These are phyloP conservation scores for Vicia villosa DNA, from an alignment of 306 rosid species.

Conservation along the genomic window DNA sequence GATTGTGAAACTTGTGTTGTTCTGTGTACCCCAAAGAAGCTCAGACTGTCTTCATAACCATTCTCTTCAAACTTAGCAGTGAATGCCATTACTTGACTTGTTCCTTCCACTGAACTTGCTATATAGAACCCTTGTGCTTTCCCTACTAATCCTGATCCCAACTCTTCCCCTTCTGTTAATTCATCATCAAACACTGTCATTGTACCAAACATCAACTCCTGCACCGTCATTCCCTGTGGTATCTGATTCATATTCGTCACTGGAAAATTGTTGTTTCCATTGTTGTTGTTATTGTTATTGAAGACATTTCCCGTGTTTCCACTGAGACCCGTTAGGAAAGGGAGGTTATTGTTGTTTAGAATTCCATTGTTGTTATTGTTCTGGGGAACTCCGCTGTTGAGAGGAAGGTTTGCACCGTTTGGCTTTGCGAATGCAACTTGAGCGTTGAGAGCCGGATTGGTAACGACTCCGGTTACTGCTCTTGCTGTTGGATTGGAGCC, in stretches of 20 bases:
- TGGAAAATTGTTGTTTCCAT: slow-evolving; percentile 47
- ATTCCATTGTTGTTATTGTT: slow-evolving; percentile 69
- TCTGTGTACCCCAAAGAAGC: slow-evolving; percentile 76
- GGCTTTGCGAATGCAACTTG: slow-evolving; percentile 91
- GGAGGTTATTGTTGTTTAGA: slow-evolving; percentile 76
- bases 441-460: slow-evolving; percentile 75
- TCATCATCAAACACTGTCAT: slow-evolving; percentile 81
- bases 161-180: slow-evolving; percentile 71
- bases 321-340: slow-evolving; percentile 81
- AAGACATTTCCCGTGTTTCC: slow-evolving; percentile 55
- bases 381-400: slow-evolving; percentile 61
- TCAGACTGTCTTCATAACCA: slow-evolving; percentile 64
- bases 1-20: slow-evolving; percentile 68
- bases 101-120: slow-evolving; percentile 75
- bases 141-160: slow-evolving; percentile 75
- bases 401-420: slow-evolving; percentile 71
- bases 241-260: slow-evolving; percentile 54
- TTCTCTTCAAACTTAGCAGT: slow-evolving; percentile 73
- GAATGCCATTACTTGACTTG: slow-evolving; percentile 74
- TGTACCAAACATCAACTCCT: slow-evolving; percentile 77
- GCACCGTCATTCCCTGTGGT: slow-evolving; percentile 57
- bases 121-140: slow-evolving; percentile 85
- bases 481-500: slow-evolving; percentile 79
- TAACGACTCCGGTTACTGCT: slow-evolving; percentile 73
- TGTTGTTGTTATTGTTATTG: slow-evolving; percentile 53